Percentiles rank a stretch among this genome's conserved stretches.
Conservation (phyloP, 2,329 filamentous ascomycete genomes). For the Sporothrix globosa region DNA sequence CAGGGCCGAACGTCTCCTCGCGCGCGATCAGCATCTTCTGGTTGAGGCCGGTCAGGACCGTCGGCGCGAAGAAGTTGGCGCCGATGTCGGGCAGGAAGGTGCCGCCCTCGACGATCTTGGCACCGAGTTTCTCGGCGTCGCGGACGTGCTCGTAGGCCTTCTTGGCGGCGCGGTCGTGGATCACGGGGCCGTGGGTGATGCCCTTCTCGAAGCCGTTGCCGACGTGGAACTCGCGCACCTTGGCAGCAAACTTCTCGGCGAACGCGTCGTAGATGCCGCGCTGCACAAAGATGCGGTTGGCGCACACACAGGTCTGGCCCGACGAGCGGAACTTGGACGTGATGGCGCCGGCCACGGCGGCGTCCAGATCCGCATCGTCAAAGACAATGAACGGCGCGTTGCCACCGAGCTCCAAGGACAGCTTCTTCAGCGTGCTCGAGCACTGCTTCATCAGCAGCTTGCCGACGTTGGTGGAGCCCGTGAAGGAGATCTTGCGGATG, state of each 20-base stretch:
- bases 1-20: conserved; percentile 95
- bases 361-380: conserved; percentile 87
- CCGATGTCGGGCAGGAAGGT: conserved; percentile 74
- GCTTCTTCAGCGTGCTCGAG: conserved; percentile 76
- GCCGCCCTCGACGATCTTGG: conserved; percentile 73
- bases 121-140: conserved; percentile 79
- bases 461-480: conserved; percentile 72
- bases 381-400: conserved; percentile 98
- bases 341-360: conserved; percentile 80
- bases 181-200: conserved; percentile 78
- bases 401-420: conserved; percentile 88
- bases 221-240: conserved; percentile 74
- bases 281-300: conserved; percentile 82
- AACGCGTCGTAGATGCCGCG: conserved; percentile 77
- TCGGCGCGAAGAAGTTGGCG: conserved; percentile 85
- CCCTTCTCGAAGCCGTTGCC: conserved; percentile 72
- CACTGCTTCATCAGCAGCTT: conserved; percentile 88
- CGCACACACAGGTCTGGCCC: conserved; percentile 93
- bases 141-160: conserved; percentile 81
- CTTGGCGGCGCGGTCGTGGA: conserved; percentile 77
- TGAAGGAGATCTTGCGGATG: conserved; percentile 92
- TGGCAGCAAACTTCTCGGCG: conserved; percentile 67
- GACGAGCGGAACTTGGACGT: conserved; percentile 90
- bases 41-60: conserved; percentile 85
- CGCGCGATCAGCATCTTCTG: conserved; percentile 78